Base-by-base conservation (phyloP, 2,329 filamentous ascomycete species). In the Fusarium udum region DNA sequence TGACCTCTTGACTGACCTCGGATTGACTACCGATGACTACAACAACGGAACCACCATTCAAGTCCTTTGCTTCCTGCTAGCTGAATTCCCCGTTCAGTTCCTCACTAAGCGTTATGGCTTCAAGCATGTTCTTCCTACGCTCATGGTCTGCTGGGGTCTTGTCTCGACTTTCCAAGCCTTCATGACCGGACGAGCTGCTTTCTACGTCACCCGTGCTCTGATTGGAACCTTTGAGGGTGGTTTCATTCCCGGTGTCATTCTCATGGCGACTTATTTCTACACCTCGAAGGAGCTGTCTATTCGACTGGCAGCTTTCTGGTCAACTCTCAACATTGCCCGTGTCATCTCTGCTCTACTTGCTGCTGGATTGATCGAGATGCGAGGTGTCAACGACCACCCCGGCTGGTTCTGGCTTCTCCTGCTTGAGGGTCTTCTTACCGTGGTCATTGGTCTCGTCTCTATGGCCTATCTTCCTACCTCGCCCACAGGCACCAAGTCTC, bases 241-340 rank as follows among this genome's bases (percentile, higher is more conserved):
- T 7, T 90, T 89, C 72, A 89, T 90, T 58, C 88, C 88, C 4
- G 87, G 86, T 71, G 87, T 87, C 16, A 88, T 92, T 56, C 83
- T 92, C 4, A 93, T 92, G 79, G 84, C 92, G 3, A 90, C 89
- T 4, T 94, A 94, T 80, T 94, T 92, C 81, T 94, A 93, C 83
- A 93, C 88, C 7, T 89, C 88, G 3, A 86, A 85, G 59, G 92
- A 94, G 78, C 82, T 94, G 2, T 90, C 92, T 0, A 86, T 88
- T 37, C 88, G 92, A 0, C 84, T 94, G 15, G 89, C 90, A 48
- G 91, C 86, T 76, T 94, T 94, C 80, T 94, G 92, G 92, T 84
- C 84, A 2, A 85, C 84, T 6, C 80, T 86, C 32, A 86, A 84
- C 60, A 74, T 85, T 43, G 82, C 82, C 11, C 77, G 80, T 76